phyloP scores from a whole-genome alignment of 345 rosid genomes.

The Punica granatum region DNA sequence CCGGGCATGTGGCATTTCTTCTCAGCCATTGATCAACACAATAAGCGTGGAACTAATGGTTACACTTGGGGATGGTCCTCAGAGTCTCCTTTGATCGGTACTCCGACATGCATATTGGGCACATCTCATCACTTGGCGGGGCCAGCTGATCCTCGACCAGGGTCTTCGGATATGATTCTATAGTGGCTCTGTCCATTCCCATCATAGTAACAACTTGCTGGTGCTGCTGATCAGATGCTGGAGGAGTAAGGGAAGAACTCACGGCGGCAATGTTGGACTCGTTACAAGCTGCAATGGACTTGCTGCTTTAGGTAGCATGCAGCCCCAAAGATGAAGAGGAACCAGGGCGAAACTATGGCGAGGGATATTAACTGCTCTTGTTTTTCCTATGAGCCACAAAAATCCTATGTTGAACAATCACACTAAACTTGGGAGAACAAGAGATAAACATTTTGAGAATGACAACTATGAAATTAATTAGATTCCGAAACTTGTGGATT shows the following conservation, averaged over 20 bases:
- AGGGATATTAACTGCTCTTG: too few relatives aligned
- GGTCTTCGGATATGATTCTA: constrained; percentile 17
- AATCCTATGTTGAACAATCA: too few relatives aligned
- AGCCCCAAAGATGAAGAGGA: not conserved
- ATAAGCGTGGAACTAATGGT: constrained; percentile 54
- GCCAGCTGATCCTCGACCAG: constrained; percentile 37
- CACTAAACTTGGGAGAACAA: too few relatives aligned
- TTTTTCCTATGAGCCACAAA: too few relatives aligned
- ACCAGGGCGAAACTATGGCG: not conserved
- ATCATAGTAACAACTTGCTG: too few relatives aligned
- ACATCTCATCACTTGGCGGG: constrained; percentile 37
- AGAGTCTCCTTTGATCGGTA: constrained; percentile 44
- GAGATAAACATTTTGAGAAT: too few relatives aligned
- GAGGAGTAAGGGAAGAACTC: too few relatives aligned
- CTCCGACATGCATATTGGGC: constrained; percentile 48
- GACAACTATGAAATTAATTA: too few relatives aligned
- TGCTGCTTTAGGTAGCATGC: not conserved
- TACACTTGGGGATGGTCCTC: constrained; percentile 48
- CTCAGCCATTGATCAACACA: constrained; percentile 60
- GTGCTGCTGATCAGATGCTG: not conserved
- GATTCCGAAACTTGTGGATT: too few relatives aligned
- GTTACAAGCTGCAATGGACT: not conserved
- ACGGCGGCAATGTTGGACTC: too few relatives aligned
- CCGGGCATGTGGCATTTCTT: constrained; percentile 43
- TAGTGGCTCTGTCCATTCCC: constrained; percentile 12